Conservation (phyloP, 2,329 filamentous ascomycete genomes). For the Xylariaceae sp. region DNA sequence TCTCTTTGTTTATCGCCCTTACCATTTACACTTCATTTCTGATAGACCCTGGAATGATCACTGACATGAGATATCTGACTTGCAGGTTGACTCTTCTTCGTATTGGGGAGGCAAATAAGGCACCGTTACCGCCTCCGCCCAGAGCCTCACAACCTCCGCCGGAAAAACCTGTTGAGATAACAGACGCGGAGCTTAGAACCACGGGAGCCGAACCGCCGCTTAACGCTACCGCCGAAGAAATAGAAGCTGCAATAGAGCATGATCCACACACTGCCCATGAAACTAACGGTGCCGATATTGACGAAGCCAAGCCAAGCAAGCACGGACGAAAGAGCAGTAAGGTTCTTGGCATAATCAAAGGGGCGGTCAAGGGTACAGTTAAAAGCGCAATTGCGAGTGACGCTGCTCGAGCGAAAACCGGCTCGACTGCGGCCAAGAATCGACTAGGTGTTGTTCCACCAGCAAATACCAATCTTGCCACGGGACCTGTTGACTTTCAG, state of each 20-base stretch:
- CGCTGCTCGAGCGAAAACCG: conserved; percentile 62
- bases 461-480: conserved; percentile 39
- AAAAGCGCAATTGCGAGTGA: conserved; percentile 69
- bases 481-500: conserved; percentile 74
- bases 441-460: conserved; percentile 66
- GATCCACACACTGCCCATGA: conserved; percentile 34
- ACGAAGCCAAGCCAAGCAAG: conserved; percentile 41
- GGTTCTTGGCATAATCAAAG: conserved; percentile 64
- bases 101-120: conserved; percentile 75
- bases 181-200: conserved; percentile 48
- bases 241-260: conserved; percentile 57
- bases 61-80: too few relatives aligned
- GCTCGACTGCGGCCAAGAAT: conserved; percentile 60
- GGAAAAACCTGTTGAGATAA: conserved; percentile 32
- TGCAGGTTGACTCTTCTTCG: conserved; percentile 75
- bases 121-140: conserved; percentile 64
- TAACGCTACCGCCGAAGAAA: conserved; percentile 61
- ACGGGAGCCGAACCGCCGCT: conserved; percentile 46
- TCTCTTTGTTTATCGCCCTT: too few relatives aligned
- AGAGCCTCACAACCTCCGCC: conserved; percentile 34
- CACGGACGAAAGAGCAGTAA: conserved; percentile 39
- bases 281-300: conserved; percentile 42
- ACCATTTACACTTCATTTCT: too few relatives aligned
- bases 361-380: conserved; percentile 67
- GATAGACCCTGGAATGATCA: too few relatives aligned